Percentiles rank a stretch among this genome's conserved stretches.
phyloP scores from a whole-genome alignment of 1,139 yeast species.

The Hemisphaericaspora lyxosophila region DNA sequence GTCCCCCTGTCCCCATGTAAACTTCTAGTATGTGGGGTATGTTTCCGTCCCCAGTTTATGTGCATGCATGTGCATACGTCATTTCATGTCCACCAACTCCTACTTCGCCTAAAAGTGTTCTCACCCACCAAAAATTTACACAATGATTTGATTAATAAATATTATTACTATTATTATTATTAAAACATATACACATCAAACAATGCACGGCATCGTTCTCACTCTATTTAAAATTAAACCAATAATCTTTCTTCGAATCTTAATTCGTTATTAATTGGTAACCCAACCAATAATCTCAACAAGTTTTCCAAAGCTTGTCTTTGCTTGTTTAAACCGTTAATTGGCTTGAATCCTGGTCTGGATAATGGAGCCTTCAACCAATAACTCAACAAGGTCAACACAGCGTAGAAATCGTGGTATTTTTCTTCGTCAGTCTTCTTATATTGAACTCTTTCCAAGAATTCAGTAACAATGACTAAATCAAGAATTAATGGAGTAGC shows the following conservation, averaged over 20 bases:
- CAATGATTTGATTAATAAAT: too few species aligned
- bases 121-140: too few species aligned
- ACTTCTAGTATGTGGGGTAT: too few species aligned
- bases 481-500: slow-evolving; percentile 95
- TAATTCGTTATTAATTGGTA: slow-evolving; percentile 86
- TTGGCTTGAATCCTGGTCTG: slow-evolving; percentile 86
- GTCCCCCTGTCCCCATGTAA: too few species aligned
- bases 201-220: not conserved
- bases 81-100: too few species aligned
- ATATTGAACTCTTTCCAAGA: slow-evolving; percentile 82
- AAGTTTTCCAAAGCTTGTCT: slow-evolving; percentile 90
- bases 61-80: too few species aligned
- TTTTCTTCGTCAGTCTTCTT: slow-evolving; percentile 48
- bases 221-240: slow-evolving; percentile 8
- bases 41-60: too few species aligned
- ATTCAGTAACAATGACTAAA: slow-evolving; percentile 85
- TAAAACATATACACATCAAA: not conserved
- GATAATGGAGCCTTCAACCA: slow-evolving; percentile 97
- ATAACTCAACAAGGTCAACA: slow-evolving; percentile 83
- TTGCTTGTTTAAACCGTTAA: slow-evolving; percentile 93
- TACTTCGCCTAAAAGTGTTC: too few species aligned
- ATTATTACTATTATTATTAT: too few species aligned
- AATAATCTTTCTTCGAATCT: slow-evolving; percentile 87
- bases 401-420: slow-evolving; percentile 76
- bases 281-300: slow-evolving; percentile 84